Base-by-base conservation (phyloP, 2,329 filamentous ascomycete genomes). In the Penicillium vulpinum region DNA sequence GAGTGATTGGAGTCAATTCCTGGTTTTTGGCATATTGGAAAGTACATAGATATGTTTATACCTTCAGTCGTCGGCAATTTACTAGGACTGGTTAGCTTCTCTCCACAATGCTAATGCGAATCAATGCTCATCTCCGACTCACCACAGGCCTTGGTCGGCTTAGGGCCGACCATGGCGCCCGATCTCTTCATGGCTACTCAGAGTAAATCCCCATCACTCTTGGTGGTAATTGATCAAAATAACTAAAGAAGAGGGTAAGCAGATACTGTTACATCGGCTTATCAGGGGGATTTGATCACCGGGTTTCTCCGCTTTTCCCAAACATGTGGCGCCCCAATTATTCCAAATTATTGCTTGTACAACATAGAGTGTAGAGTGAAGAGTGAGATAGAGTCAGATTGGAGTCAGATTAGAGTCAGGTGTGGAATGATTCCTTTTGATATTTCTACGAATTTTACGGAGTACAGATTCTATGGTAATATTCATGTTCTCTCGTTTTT, bases 401-500 rank as follows among this genome's bases (percentile, higher is more conserved):
- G n/a, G n/a, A n/a, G n/a, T n/a, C n/a, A n/a, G n/a, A n/a, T n/a
- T n/a, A n/a, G n/a, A n/a, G n/a, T n/a, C n/a, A n/a, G n/a, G n/a
- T n/a, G n/a, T 22, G 4, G 4, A 39, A 11, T 31, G 11, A 31
- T 31, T 31, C 29, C 29, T 22, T 18, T 24, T 36, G 8, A 22
- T n/a, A n/a, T 52, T 46, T 36, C 22, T 52, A 26, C 29, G 13
- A 39, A 52, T 41, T 39, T 11, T 49, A 35, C 40, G n/a, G 28
- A 13, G 31, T 29, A n/a, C n/a, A n/a, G n/a, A 31, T 18, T 44
- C 4, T 33, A 16, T 24, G 6, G 6, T 21, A 7, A n/a, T 33
- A 50, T 21, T 15, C 13, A 72, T 83, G 79, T 83, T 74, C 76
- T 80, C 80, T 66, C 77, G 77, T 80, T 80, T 78, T 81, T 83